These are phyloP conservation scores for Microbotryomycetes sp. DNA, from an alignment of 1,284 basidiomycete genomes.

Conservation along the genomic window DNA sequence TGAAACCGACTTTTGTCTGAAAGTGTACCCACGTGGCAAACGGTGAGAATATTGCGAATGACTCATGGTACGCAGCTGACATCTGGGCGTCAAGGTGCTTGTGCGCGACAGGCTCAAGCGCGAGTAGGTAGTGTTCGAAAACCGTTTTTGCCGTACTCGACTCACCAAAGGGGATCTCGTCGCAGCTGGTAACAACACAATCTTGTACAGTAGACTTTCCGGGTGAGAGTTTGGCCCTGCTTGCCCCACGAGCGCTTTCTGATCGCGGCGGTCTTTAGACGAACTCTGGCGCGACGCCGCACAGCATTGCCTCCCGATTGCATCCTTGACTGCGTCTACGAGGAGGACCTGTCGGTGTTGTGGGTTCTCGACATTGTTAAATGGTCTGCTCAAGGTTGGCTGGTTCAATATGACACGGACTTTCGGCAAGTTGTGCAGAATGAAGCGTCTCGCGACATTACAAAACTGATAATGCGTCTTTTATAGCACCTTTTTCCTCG, in stretches of 20 bases:
- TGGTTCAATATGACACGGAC: conserved; percentile 14
- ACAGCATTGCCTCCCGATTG: conserved; percentile 25
- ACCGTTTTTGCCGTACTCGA: neutral
- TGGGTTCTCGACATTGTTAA: conserved; percentile 28
- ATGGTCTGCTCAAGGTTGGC: conserved; percentile 14
- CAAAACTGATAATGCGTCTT: conserved; percentile 5
- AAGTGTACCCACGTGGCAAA: conserved; percentile 31
- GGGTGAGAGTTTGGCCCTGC: conserved; percentile 3
- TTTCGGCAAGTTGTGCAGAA: neutral
- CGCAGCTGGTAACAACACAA: conserved; percentile 15
- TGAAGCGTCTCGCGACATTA: no score
- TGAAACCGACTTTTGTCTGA: conserved; percentile 17
- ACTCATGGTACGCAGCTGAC: neutral
- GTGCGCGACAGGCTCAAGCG: conserved; percentile 9
- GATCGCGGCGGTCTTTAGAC: conserved; percentile 8
- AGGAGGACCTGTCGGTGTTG: conserved; percentile 1
- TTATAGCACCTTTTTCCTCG: conserved; percentile 23
- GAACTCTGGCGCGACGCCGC: conserved; percentile 17
- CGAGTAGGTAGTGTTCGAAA: neutral
- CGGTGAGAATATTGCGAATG: conserved; percentile 8
- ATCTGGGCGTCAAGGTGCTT: neutral
- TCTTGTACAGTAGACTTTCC: conserved; percentile 19
- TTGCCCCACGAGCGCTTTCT: no score
- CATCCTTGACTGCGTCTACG: conserved; percentile 29
- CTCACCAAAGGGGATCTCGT: neutral